Evolutionary conservation across 2,329 filamentous ascomycete species (phyloP), one percentile per base, ranked within the genome.

Genomic region (Aureobasidium melanogenum): DNA sequence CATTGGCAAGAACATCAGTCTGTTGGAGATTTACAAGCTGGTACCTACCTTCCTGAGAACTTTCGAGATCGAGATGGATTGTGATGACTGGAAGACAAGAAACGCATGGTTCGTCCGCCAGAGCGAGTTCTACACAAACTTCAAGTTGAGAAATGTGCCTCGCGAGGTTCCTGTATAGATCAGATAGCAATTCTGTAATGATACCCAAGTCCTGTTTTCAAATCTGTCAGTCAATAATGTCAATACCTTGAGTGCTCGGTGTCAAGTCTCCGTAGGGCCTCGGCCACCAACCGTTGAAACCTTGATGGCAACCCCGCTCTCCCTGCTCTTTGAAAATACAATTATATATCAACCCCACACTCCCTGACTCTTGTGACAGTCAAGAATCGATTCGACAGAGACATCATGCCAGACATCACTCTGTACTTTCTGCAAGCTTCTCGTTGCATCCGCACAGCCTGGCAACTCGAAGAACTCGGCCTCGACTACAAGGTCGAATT

Each of bases 11-110:
- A 80, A 80, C 63, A 77, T 81, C 52, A 75, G 73, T 47, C 62
- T 80, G 63, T 62, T 80, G 63, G 79, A 81, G 69, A 76, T 80
- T 8, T 80, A 79, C 64, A 81, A 81, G 70, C 66, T 80, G 12
- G 76, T 81, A 38, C 78, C 78, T 22, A 79, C 76, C 79, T 74
- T 89, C 68, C 70, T 89, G 72, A 75, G 85, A 69, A 77, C 83
- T 63, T 89, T 89, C 65, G 84, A 88, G 73, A 69, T 77, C 55
- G 70, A 75, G 63, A 69, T 80, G 32, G 77, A 76, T 60, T 64
- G 69, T 19, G 65, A 64, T 2, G 74, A 78, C 62, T 80, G 77
- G 77, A 76, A 71, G 70, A 78, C 76, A 60, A 73, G 76, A 57
- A 81, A 82, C 73, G 79, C 79, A 17, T 84, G 80, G 80, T 82